phyloP scores from a whole-genome alignment of 768 basidiomycete species.

The Hericium coralloides region DNA sequence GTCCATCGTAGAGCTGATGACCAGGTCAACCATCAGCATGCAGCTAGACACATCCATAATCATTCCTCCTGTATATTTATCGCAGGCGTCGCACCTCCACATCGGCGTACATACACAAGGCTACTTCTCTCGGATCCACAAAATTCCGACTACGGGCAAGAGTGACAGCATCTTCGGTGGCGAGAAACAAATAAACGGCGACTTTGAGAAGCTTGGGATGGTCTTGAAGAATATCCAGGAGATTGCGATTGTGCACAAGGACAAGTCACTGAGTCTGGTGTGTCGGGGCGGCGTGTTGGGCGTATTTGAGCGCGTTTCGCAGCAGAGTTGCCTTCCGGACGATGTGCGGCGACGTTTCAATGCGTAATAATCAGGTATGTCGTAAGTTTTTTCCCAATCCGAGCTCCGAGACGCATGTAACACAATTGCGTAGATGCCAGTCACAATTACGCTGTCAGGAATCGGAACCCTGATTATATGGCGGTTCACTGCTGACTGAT shows the following conservation, averaged over 20 bases:
- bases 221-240: slow-evolving; percentile 14
- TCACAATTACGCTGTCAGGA: no score
- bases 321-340: slow-evolving; percentile 2
- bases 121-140: slow-evolving; percentile 38
- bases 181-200: slow-evolving; percentile 15
- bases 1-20: slow-evolving; percentile 26
- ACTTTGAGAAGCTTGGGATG: slow-evolving; percentile 16
- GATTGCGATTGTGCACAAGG: slow-evolving; percentile 12
- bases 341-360: not conserved
- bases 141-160: slow-evolving; percentile 21
- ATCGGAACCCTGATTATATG: no score
- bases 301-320: slow-evolving; percentile 1
- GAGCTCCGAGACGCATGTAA: no score
- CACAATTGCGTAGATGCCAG: no score
- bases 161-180: slow-evolving; percentile 14
- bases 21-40: slow-evolving; percentile 22
- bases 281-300: slow-evolving; percentile 4
- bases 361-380: no score
- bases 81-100: slow-evolving; percentile 55
- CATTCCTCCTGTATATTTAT: slow-evolving; percentile 32
- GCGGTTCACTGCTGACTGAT: no score
- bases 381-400: no score
- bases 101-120: slow-evolving; percentile 49
- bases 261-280: slow-evolving; percentile 9
- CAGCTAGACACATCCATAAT: no score